Evolutionary conservation across 2,329 filamentous ascomycete species (phyloP).

Genomic region (Aspergillus fumigatus): DNA sequence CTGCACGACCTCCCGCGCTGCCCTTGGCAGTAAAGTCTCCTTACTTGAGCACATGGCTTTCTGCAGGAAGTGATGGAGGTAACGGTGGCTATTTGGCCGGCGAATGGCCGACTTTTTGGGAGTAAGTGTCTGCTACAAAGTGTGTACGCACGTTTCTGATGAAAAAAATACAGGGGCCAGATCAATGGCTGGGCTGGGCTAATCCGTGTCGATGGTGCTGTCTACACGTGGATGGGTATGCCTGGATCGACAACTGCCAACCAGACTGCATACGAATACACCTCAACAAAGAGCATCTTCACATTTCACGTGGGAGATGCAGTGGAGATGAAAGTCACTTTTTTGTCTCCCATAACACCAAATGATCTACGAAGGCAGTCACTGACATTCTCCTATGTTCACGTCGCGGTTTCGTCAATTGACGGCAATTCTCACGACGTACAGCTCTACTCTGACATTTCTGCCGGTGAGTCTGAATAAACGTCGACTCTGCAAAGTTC

Average conservation of each 20-base stretch:
- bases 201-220: constrained; percentile 61
- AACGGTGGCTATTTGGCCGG: constrained; percentile 65
- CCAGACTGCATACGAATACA: constrained; percentile 64
- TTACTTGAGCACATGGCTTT: constrained; percentile 68
- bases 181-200: constrained; percentile 64
- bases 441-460: constrained; percentile 68
- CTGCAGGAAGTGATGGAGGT: constrained; percentile 56
- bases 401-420: constrained; percentile 57
- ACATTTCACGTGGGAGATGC: constrained; percentile 59
- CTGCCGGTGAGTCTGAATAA: constrained; percentile 51
- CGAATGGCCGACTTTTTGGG: constrained; percentile 66
- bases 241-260: constrained; percentile 45
- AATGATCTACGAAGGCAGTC: constrained; percentile 64
- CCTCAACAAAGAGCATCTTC: constrained; percentile 67
- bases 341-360: constrained; percentile 66
- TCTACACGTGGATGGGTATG: constrained; percentile 65
- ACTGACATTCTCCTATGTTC: constrained; percentile 65
- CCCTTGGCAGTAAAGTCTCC: constrained; percentile 71
- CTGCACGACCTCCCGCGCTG: constrained; percentile 62
- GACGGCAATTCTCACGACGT: constrained; percentile 62
- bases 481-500: neutral
- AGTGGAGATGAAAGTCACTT: constrained; percentile 63
- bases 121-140: constrained; percentile 44
- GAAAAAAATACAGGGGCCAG: constrained; percentile 42
- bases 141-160: neutral